phyloP scores from a whole-genome alignment of 2,329 filamentous ascomycete species.

The Sarocladium oryzae region DNA sequence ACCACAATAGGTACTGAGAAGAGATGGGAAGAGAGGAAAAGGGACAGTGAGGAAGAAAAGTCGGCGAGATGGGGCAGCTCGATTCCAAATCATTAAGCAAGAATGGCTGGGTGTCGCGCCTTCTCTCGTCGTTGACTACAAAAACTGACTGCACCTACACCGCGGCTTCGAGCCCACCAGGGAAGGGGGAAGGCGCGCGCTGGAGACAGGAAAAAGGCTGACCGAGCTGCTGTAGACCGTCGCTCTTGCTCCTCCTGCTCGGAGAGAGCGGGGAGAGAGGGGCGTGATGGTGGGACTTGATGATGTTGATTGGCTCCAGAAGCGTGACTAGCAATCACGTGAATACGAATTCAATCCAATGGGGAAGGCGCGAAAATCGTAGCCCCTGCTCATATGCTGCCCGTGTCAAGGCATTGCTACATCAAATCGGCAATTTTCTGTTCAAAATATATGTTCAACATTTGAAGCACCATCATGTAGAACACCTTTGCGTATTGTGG shows the following conservation, averaged over 20 bases:
- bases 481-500: too few species aligned
- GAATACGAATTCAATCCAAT: not conserved
- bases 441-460: too few species aligned
- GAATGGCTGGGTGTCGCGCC: slow-evolving; percentile 7
- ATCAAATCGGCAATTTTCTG: too few species aligned
- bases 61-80: slow-evolving; percentile 1
- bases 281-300: not conserved
- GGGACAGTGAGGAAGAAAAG: not conserved
- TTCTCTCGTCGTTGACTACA: not conserved
- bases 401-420: too few species aligned
- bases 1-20: too few species aligned
- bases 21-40: not conserved
- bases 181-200: slow-evolving; percentile 2
- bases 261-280: slow-evolving; percentile 6
- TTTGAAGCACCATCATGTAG: not conserved
- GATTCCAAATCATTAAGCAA: slow-evolving; percentile 1
- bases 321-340: slow-evolving; percentile 3
- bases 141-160: not conserved
- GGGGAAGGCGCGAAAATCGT: slow-evolving; percentile 5
- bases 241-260: slow-evolving; percentile 4
- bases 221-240: slow-evolving; percentile 1
- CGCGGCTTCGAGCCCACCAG: not conserved
- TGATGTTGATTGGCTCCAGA: not conserved
- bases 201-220: not conserved
- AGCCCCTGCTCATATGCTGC: not conserved